Evolutionary conservation across 2,329 filamentous ascomycete genomes (phyloP), one percentile per base, ranked within the genome.

Genomic region (Calonectria hawksworthii): DNA sequence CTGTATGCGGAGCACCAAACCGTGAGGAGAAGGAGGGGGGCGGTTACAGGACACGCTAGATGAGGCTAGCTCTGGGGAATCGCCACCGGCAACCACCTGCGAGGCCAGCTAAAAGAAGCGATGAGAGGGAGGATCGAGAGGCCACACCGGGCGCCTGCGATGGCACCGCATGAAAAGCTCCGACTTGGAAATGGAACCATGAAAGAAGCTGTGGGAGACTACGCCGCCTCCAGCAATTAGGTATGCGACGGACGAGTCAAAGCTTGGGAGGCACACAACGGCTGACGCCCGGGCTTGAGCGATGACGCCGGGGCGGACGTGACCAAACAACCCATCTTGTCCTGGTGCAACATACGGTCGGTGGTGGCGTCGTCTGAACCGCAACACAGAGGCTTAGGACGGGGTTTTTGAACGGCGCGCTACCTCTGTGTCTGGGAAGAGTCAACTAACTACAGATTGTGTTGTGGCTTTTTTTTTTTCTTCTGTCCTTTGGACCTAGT

Each of bases 11-110:
- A 63, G 56, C 34, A 63, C 38, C 34, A 36, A 47, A n/a, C 52
- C 14, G 56, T 63, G 56, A 63, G 34, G 56, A 63, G 56, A 63
- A 63, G 21, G 56, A 61, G 56, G 34, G 32, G 54, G 56, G 56
- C 52, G 23, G 36, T 38, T 63, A 23, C 56, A 41, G 36, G n/a
- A 16, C n/a, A 28, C 56, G 34, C 56, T 63, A 63, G 44, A 13
- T 47, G 44, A 47, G n/a, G 14, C 56, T 63, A 41, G 56, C 16
- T 63, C 34, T 63, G 56, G 56, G 56, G 56, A 63, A 63, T 63
- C 56, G 56, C 56, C 56, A 38, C 56, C 56, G 9, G 34, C 56
- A 63, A 36, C 56, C 56, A 34, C 56, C 13, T 28, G 14, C 56
- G n/a, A 63, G 56, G 34, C 7, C 34, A 61, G 56, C 56, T 11